These are phyloP conservation scores for Mortierella sp. DNA, from an alignment of 371 early-diverging fungal species.

Conservation along the genomic window DNA sequence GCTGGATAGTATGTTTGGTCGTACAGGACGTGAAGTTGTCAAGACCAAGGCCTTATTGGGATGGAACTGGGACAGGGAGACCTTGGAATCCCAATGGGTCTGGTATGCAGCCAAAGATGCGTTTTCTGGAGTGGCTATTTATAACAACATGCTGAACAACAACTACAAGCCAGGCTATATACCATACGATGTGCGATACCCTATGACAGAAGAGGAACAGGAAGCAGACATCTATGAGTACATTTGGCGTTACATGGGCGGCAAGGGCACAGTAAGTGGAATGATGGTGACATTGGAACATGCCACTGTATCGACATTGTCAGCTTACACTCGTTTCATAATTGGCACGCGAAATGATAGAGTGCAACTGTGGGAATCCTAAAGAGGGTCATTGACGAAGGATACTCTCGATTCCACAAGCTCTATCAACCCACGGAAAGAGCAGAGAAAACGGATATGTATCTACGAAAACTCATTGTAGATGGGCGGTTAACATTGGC, in stretches of 20 bases:
- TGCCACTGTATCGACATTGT: not conserved
- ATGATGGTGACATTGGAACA: not conserved
- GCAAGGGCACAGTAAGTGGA: conserved; percentile 30
- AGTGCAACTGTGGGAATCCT: conserved; percentile 2
- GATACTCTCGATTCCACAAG: conserved; percentile 31
- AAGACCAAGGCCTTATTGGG: conserved; percentile 29
- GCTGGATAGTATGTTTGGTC: conserved; percentile 38
- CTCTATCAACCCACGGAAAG: conserved; percentile 27
- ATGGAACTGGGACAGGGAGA: conserved; percentile 37
- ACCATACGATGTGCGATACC: conserved; percentile 24
- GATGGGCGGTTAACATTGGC: not conserved
- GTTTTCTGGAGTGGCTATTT: conserved; percentile 42
- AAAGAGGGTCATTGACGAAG: conserved; percentile 3
- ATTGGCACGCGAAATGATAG: not conserved
- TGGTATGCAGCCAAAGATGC: conserved; percentile 55
- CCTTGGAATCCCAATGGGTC: conserved; percentile 17
- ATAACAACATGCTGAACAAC: conserved; percentile 26
- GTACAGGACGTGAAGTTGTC: conserved; percentile 38
- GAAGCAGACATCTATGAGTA: conserved; percentile 11
- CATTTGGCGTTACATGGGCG: conserved; percentile 3
- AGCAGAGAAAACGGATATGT: not conserved
- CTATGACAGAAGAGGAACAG: conserved; percentile 24
- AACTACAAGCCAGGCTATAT: conserved; percentile 10
- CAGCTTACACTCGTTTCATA: not conserved
- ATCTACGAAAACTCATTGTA: conserved; percentile 1